These are phyloP conservation scores for Dryas drummondii DNA, from an alignment of 306 rosid genomes.

Conservation along the genomic window DNA sequence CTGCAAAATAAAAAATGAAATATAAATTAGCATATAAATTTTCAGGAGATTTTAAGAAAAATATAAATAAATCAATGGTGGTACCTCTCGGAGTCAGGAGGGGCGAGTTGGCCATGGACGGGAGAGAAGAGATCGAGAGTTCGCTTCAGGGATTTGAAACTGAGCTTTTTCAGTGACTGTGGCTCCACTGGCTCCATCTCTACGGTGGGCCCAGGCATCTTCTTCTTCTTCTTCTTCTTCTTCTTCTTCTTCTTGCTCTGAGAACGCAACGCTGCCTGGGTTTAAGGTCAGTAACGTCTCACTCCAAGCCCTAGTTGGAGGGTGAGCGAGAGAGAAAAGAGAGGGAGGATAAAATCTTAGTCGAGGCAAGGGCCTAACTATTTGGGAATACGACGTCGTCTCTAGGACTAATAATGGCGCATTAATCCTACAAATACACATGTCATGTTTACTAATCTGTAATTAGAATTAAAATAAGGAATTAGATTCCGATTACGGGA, in stretches of 20 bases:
- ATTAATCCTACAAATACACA: too few species aligned
- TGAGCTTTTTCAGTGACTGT: conserved; percentile 88
- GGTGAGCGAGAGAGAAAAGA: neutral
- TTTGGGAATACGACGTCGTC: too few species aligned
- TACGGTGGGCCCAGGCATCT: conserved; percentile 47
- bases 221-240: conserved; percentile 14
- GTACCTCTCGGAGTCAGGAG: conserved; percentile 71
- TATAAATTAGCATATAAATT: neutral
- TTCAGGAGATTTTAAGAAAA: neutral
- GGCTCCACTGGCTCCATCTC: conserved; percentile 86
- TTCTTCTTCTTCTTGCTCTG: neutral
- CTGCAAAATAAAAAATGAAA: conserved; percentile 35
- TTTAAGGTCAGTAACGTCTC: neutral
- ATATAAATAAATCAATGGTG: neutral
- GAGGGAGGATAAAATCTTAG: neutral
- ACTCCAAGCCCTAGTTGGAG: neutral
- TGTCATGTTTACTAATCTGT: too few species aligned
- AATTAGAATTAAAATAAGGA: too few species aligned
- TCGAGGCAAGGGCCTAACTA: neutral
- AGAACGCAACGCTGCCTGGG: neutral
- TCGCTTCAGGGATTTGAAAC: conserved; percentile 90
- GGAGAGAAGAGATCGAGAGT: conserved; percentile 96
- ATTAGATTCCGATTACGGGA: too few species aligned
- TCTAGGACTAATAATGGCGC: too few species aligned
- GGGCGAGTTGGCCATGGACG: conserved; percentile 59